Percentiles rank a stretch among this genome's conserved stretches.
Conservation (phyloP, 2,329 filamentous ascomycete species). For the Periconia sp. region DNA sequence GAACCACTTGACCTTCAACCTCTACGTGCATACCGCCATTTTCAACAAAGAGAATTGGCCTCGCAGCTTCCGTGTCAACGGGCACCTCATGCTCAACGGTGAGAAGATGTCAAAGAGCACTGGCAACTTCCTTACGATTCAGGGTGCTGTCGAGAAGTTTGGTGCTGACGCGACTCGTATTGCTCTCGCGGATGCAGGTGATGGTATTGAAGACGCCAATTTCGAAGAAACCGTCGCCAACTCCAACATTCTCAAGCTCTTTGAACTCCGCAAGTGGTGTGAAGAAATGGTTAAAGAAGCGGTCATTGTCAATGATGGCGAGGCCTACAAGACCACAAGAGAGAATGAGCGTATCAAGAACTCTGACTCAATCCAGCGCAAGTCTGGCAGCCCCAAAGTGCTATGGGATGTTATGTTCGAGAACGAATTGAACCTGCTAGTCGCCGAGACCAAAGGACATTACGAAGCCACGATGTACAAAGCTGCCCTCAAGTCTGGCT, state of each 20-base stretch:
- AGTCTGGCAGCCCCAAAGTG: conserved; percentile 62
- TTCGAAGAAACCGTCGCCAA: conserved; percentile 96
- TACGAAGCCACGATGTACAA: conserved; percentile 60
- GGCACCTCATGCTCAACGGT: conserved; percentile 90
- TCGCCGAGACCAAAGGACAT: conserved; percentile 75
- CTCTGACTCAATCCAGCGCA: conserved; percentile 66
- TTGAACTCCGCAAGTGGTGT: conserved; percentile 84
- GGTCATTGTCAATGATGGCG: conserved; percentile 45
- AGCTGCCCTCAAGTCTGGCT: conserved; percentile 56
- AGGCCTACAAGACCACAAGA: conserved; percentile 45
- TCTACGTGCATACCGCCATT: conserved; percentile 90
- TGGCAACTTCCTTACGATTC: conserved; percentile 93
- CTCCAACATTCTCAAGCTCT: conserved; percentile 83
- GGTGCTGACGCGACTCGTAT: conserved; percentile 91
- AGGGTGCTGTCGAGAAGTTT: conserved; percentile 85
- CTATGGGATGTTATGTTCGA: conserved; percentile 90
- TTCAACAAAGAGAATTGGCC: conserved; percentile 92
- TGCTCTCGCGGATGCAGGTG: conserved; percentile 90
- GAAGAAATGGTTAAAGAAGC: conserved; percentile 76
- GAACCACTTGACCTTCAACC: conserved; percentile 93
- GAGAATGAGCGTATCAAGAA: conserved; percentile 51
- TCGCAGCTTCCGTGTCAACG: conserved; percentile 80
- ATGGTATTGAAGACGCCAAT: conserved; percentile 93
- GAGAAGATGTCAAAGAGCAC: conserved; percentile 99
- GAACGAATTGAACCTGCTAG: conserved; percentile 86